These are phyloP conservation scores for Leishmania lainsoni DNA, from an alignment of 208 protist genomes.

Conservation along the genomic window DNA sequence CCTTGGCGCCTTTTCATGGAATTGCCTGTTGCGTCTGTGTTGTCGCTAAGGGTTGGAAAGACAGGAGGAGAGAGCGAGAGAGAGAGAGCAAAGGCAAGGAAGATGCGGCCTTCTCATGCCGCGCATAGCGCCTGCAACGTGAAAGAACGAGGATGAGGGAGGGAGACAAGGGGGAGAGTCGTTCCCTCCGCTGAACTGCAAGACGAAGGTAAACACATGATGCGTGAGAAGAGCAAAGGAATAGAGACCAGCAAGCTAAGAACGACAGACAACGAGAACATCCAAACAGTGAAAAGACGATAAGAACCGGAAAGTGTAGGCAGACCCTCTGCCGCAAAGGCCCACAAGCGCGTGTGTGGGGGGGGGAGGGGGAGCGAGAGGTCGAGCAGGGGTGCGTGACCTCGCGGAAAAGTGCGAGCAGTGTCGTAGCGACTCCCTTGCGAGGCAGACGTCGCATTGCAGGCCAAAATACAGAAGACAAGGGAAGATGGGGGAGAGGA, in stretches of 20 bases:
- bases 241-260: not conserved
- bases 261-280: not conserved
- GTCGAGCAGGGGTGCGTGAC: not conserved
- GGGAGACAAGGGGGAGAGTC: not conserved
- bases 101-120: not conserved
- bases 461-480: not conserved
- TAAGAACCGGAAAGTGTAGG: not conserved
- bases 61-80: not conserved
- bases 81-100: not conserved
- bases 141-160: slow-evolving; percentile 12
- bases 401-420: not conserved
- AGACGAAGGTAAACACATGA: no score
- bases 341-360: not conserved
- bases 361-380: no score
- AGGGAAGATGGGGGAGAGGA: no score
- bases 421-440: not conserved
- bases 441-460: not conserved
- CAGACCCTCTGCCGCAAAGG: not conserved
- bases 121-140: not conserved
- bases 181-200: not conserved
- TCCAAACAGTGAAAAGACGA: not conserved
- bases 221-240: not conserved
- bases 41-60: not conserved
- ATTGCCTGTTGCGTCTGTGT: not conserved
- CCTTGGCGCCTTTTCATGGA: not conserved